Evolutionary conservation across 75 land plant species (phyloP), one percentile per base, ranked within the genome.

Genomic region (Picea sitchensis): DNA sequence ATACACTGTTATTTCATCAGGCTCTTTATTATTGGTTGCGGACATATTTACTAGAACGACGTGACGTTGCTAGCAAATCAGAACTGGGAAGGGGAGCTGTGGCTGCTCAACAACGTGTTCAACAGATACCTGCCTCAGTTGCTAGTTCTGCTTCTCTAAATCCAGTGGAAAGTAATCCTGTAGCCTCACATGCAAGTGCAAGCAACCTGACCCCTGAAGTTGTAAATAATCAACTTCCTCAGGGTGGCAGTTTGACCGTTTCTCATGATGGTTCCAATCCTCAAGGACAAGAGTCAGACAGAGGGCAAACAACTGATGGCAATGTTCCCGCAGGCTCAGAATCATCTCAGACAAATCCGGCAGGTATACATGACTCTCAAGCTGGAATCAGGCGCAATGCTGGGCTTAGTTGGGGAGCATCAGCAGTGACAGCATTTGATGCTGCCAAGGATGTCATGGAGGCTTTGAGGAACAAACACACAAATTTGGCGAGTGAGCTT

Each of bases 381-480:
- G 65, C 63, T 76, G 64, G 86, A 61, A 47, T 89, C 23, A 80
- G 96, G 75, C 87, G 96, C 21, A 88, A 77, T 82, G 73, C 79
- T 78, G 92, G 88, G 15, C 80, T 90, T 21, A 81, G 90, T 56
- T 90, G 90, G 86, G 91, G 87, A 36, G 91, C 91, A 32, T 89
- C 96, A 82, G 98, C 95, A 76, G 90, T 95, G 5, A 91, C 90
- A 83, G 98, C 98, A 75, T 98, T 98, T 90, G 99, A 98, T 77
- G 95, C 96, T 79, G 98, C 99, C 61, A 98, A 93, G 80, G 99
- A 95, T 75, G 92, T 98, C 47, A 98, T 98, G 99, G 99, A 95
- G 81, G 83, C 89, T 59, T 86, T 98, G 20, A 90, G 99, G 83
- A 92, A 92, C 85, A 98, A 98, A 81, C 99, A 98, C 64, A 58